Conservation (phyloP, 2,329 filamentous ascomycete genomes). For the Helotiales sp. region DNA sequence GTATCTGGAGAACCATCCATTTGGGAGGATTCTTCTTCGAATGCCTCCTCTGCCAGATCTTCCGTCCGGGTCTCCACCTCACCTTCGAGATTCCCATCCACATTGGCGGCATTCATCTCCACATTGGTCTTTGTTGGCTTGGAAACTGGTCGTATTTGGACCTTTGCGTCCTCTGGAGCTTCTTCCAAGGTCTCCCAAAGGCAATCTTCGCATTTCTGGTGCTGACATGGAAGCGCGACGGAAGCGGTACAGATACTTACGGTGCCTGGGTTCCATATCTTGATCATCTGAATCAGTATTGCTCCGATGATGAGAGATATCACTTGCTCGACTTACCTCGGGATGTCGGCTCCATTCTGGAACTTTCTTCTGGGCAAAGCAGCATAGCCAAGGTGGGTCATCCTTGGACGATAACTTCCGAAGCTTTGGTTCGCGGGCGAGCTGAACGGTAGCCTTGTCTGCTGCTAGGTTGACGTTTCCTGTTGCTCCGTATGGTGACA, state of each 20-base stretch:
- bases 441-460: background rate
- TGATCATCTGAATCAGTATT: background rate
- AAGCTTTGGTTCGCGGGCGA: too few relatives aligned
- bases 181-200: background rate
- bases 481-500: background rate
- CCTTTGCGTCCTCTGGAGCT: background rate
- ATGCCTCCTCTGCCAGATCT: background rate
- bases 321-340: background rate
- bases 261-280: background rate
- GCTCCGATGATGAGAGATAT: background rate
- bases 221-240: background rate
- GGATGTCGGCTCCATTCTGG: conserved; percentile 2
- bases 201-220: conserved; percentile 2
- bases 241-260: background rate
- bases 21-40: background rate
- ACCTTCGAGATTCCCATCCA: background rate
- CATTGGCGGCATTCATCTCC: background rate
- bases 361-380: background rate
- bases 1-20: background rate
- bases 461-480: background rate
- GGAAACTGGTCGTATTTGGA: background rate
- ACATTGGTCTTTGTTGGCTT: background rate
- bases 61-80: too few relatives aligned
- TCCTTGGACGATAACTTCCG: background rate
- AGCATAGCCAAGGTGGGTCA: background rate